Base-by-base conservation (phyloP, 352 stramenopile species). In the Phytophthora cajani region DNA sequence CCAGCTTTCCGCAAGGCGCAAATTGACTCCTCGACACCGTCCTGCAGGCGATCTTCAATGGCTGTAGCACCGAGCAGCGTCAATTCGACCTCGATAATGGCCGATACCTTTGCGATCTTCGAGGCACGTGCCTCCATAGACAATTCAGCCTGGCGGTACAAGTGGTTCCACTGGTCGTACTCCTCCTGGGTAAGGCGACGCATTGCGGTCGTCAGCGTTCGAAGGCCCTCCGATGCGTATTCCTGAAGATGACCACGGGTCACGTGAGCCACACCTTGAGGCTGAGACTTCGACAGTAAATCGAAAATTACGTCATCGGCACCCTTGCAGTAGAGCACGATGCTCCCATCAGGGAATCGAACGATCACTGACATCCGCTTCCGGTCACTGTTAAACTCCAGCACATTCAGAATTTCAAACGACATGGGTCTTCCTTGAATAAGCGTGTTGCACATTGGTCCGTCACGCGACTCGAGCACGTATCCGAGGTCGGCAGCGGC, bases 331-430 rank as follows among this genome's bases (percentile, higher is more conserved):
- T 94, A 94, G 17, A 97, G 71, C 14, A 87, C 73, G 12, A 97
- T 85, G 51, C 76, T 77, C 19, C 84, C 89, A 38, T 91, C 83
- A 0, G 81, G 81, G 30, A 93, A 81, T 27, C 95, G 85, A 30
- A 99, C 90, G 36, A 99, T 82, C 38, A 99, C 93, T 19, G 95
- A 99, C 98, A 99, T 99, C 61, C 98, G 83, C 79, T 99, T 99
- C 12, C 98, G 84, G 57, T 99, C 91, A 57, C 94, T 98, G 75
- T 99, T 98, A 82, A 99, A 99, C 74, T 99, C 97, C 54, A 99
- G 97, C 5, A 99, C 88, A 53, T 98, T 98, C 56, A 99, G 76
- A 61, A 99, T 92, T 60, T 94, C 78, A 82, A 95, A 99, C 19
- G 85, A 92, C 81, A 89, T 79, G 9, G 76, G 62, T 40, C 71